A percentile compares a stretch with the other conserved stretches of the same genome.
Evolutionary conservation across 2,329 filamentous ascomycete genomes (phyloP).

Genomic region (Mycosphaerella arachidis): DNA sequence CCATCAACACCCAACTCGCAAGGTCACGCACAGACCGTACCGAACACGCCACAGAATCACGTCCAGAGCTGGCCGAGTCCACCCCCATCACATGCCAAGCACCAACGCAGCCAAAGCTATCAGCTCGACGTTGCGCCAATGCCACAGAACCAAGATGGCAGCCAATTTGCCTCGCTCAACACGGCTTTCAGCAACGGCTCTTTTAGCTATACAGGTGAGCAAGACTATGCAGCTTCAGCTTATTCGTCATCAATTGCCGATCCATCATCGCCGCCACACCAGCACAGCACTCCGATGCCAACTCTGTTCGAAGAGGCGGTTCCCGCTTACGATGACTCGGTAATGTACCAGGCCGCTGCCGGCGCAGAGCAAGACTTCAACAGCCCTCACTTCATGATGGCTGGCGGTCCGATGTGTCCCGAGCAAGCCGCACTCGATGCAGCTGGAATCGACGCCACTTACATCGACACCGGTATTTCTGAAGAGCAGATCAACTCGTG

Average conservation of each 20-base stretch:
- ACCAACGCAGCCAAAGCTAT: conserved; percentile 36
- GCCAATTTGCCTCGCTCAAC: conserved; percentile 10
- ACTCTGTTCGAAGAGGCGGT: conserved; percentile 34
- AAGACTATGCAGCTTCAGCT: conserved; percentile 45
- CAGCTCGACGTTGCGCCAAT: conserved; percentile 53
- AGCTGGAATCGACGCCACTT: conserved; percentile 49
- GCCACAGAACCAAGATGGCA: conserved; percentile 37
- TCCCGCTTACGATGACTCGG: conserved; percentile 19
- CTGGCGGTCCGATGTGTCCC: conserved; percentile 30
- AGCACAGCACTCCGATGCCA: conserved; percentile 35
- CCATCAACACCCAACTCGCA: conserved; percentile 30
- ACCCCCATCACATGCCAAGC: conserved; percentile 28
- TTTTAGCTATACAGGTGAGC: conserved; percentile 35
- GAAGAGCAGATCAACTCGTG: conserved; percentile 63
- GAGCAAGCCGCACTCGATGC: conserved; percentile 43
- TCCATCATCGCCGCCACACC: conserved; percentile 41
- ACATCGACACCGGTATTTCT: conserved; percentile 79
- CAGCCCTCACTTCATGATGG: conserved; percentile 29
- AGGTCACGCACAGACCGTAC: conserved; percentile 45
- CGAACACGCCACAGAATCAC: conserved; percentile 44
- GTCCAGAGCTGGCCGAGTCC: conserved; percentile 34
- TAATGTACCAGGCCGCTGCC: conserved; percentile 28
- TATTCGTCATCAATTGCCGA: conserved; percentile 48
- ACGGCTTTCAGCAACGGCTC: conserved; percentile 33
- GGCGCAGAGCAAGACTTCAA: conserved; percentile 30